phyloP scores from a whole-genome alignment of 2,329 filamentous ascomycete species.

The Epichloe hybrida region DNA sequence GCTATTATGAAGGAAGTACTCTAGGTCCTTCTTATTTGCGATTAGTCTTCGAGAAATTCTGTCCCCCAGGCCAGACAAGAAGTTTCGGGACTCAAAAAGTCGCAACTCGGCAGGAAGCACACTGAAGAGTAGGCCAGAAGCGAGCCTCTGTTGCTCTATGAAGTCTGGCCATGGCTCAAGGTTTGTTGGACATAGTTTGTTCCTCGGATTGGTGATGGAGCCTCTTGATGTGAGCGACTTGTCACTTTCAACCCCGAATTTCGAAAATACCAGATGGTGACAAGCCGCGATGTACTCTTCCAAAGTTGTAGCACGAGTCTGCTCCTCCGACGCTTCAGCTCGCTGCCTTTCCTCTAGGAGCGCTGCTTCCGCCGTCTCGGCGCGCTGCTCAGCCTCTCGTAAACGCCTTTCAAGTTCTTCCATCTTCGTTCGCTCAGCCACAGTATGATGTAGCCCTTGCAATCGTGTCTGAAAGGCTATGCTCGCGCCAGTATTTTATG shows the following conservation, averaged over 20 bases:
- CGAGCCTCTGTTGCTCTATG: conserved; percentile 2
- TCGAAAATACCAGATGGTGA: conserved; percentile 14
- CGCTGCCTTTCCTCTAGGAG: not conserved
- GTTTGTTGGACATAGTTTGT: conserved; percentile 16
- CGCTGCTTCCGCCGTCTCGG: no score
- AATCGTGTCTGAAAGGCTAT: no score
- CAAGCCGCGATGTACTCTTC: conserved; percentile 19
- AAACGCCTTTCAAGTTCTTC: no score
- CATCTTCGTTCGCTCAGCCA: no score
- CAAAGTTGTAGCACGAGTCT: conserved; percentile 14
- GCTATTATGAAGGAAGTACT: conserved; percentile 1
- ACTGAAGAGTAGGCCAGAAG: not conserved
- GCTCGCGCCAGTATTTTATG: no score
- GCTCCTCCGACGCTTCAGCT: conserved; percentile 8
- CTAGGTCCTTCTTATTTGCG: conserved; percentile 2
- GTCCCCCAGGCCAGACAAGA: not conserved
- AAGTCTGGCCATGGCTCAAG: conserved; percentile 15
- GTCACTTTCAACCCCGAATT: conserved; percentile 14
- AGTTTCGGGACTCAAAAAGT: not conserved
- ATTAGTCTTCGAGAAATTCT: not conserved
- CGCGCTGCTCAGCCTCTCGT: no score
- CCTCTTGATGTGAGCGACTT: conserved; percentile 14
- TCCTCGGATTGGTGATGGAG: conserved; percentile 15
- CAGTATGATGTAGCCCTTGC: no score
- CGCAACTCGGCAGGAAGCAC: not conserved